Evolutionary conservation across 305 asterid species (phyloP).

Genomic region (Solanum chacoense): DNA sequence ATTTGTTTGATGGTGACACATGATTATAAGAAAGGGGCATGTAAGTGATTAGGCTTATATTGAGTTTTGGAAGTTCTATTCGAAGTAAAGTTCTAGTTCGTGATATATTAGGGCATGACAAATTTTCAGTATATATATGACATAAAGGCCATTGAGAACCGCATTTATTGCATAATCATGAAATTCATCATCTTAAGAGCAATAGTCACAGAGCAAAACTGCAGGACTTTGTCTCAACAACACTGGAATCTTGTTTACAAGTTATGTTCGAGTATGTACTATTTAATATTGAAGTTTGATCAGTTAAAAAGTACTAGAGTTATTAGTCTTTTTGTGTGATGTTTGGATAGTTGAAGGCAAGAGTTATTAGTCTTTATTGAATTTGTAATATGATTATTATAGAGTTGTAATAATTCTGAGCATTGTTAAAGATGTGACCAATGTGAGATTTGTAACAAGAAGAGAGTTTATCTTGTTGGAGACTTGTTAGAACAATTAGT

Average conservation of each 20-base stretch:
- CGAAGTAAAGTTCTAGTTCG: not conserved
- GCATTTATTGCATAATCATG: no score
- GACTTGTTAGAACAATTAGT: not conserved
- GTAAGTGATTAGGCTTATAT: not conserved
- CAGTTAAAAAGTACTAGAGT: not conserved
- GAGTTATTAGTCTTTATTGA: not conserved
- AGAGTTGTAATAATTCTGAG: not conserved
- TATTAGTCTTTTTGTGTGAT: not conserved
- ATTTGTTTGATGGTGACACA: not conserved
- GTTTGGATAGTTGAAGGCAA: not conserved
- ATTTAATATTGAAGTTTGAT: not conserved
- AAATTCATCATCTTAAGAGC: not conserved
- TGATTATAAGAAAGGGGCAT: not conserved
- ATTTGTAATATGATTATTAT: not conserved
- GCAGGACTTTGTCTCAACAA: not conserved
- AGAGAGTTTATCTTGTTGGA: not conserved
- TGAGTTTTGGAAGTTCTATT: not conserved
- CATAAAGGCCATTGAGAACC: not conserved
- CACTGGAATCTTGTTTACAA: not conserved
- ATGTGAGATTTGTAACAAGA: not conserved
- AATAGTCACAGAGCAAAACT: not conserved
- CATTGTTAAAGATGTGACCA: not conserved
- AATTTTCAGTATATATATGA: not conserved
- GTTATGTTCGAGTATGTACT: not conserved
- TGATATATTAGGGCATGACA: not conserved